phyloP scores from a whole-genome alignment of 768 basidiomycete species.

The Pleurotus cornucopiae region DNA sequence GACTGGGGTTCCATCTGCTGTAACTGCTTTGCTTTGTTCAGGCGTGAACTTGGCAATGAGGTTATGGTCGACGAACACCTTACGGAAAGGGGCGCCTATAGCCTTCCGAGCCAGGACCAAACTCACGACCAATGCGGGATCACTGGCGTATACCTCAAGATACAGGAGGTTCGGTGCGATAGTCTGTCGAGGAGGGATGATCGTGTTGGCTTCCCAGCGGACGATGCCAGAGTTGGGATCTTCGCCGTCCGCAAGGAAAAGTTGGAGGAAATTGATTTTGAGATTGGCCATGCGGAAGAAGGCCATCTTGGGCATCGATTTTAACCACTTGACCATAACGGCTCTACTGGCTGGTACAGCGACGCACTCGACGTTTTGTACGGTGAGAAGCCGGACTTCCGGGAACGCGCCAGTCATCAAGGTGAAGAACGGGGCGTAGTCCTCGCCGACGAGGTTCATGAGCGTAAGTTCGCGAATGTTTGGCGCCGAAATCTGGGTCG shows the following conservation, averaged over 20 bases:
- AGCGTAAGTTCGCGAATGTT: conserved; percentile 55
- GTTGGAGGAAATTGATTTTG: conserved; percentile 35
- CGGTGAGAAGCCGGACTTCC: conserved; percentile 49
- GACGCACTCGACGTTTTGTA: conserved; percentile 40
- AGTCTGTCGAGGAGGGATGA: conserved; percentile 12
- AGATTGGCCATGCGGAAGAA: conserved; percentile 48
- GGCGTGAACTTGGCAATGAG: conserved; percentile 18
- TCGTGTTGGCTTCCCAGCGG: not conserved
- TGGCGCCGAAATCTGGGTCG: conserved; percentile 51
- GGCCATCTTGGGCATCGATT: conserved; percentile 52
- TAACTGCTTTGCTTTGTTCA: conserved; percentile 22
- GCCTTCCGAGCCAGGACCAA: conserved; percentile 32
- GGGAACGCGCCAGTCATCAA: conserved; percentile 44
- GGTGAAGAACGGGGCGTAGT: conserved; percentile 46
- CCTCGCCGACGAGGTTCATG: conserved; percentile 44
- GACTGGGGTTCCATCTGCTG: conserved; percentile 20
- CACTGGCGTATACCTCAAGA: conserved; percentile 41
- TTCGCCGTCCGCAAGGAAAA: conserved; percentile 32
- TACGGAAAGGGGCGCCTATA: conserved; percentile 42
- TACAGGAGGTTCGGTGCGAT: conserved; percentile 42
- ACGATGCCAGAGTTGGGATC: conserved; percentile 21
- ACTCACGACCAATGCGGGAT: conserved; percentile 24
- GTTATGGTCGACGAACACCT: conserved; percentile 39
- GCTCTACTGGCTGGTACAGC: conserved; percentile 18
- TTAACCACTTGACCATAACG: conserved; percentile 44